Percentiles rank a stretch among this genome's conserved stretches.
phyloP scores from a whole-genome alignment of 2,329 filamentous ascomycete species.

The Colletotrichum sp. region DNA sequence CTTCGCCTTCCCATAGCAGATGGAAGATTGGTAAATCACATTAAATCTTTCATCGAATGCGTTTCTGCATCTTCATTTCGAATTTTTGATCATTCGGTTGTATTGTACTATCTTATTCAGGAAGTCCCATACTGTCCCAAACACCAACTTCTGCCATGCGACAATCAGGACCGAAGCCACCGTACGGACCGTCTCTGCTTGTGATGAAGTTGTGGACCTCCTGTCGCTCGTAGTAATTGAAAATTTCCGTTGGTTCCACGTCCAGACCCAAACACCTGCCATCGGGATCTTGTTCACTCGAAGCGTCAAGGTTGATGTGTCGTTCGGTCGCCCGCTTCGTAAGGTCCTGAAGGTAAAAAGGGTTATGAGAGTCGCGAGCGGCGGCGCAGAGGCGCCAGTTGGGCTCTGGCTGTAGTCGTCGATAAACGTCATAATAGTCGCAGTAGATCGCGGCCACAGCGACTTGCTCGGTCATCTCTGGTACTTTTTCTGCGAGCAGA shows the following conservation, averaged over 20 bases:
- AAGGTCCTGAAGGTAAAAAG: background rate
- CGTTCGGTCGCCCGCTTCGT: background rate
- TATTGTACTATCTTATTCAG: background rate
- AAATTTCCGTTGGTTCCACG: background rate
- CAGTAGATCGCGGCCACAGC: background rate
- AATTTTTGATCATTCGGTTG: background rate
- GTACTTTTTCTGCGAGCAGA: rapidly evolving
- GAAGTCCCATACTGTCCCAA: background rate
- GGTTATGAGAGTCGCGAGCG: background rate
- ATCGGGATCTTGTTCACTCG: background rate
- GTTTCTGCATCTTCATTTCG: background rate
- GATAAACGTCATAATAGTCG: background rate
- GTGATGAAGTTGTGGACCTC: background rate
- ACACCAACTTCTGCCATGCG: background rate
- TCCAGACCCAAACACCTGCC: background rate
- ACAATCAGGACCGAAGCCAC: background rate
- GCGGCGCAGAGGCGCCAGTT: background rate
- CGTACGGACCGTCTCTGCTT: background rate
- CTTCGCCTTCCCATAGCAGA: background rate
- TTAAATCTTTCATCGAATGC: background rate
- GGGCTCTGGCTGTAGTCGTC: background rate
- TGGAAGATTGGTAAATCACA: background rate
- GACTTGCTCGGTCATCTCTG: background rate
- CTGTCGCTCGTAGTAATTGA: background rate
- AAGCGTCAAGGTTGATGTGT: background rate